Evolutionary conservation across 495 filamentous ascomycete genomes (phyloP), one percentile per base, ranked within the genome.

Genomic region (Oidiodendron maius): DNA sequence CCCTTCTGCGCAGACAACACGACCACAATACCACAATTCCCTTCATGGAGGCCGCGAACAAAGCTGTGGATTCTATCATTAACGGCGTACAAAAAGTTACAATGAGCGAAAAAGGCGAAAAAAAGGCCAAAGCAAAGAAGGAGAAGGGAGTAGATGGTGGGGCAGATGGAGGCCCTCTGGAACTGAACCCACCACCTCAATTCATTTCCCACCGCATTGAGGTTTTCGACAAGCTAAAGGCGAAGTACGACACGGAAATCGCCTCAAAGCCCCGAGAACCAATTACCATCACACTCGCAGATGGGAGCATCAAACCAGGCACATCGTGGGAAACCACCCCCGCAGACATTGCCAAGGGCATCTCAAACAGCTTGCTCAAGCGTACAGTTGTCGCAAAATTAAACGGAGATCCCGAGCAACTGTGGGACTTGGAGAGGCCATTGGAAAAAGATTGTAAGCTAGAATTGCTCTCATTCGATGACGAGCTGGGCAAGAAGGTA

Each of bases 371-470:
- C 41, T 63, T 89, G 47, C 76, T 77, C 55, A 82, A 89, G 61
- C 81, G 84, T 56, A 81, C 81, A 42, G 86, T 97, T 16, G 82
- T 97, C 57, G 80, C 91, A 4, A 84, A 81, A 60, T 74, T 98
- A 42, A 84, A 96, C 58, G 86, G 79, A 3, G 70, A 78, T 46
- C 56, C 59, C 26, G 53, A 59, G 11, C 76, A 83, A 44, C 70
- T 97, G 18, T 98, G 91, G 93, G 93, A 98, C 71, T 64, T 98
- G 26, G 86, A 88, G 50, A 76, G 93, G 46, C 91, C 94, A 4
- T 69, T 98, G 34, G 94, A 97, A 67, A 72, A 73, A 59, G 81
- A 75, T 61, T 90, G 86, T 69, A 81, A 75, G 39, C 75, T 98
- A 11, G 81, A 86, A 50, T 74, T 95, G 32, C 71, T 97, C 34